A percentile compares a stretch with the other conserved stretches of the same genome.
Evolutionary conservation across 495 filamentous ascomycete species (phyloP).

Genomic region (Neurospora sp.): DNA sequence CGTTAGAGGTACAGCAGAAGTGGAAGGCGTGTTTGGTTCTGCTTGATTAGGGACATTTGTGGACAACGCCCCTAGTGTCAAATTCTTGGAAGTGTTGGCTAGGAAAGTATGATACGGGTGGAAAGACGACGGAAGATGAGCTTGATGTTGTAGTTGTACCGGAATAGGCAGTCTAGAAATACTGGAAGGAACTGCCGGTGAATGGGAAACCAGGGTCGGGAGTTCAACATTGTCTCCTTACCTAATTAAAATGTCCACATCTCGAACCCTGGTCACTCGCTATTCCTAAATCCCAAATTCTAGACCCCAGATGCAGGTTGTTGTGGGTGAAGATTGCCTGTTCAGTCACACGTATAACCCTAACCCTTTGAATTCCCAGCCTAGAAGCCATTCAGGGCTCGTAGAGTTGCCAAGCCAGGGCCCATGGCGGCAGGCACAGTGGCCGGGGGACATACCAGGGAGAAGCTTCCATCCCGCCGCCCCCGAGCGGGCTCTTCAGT

Average conservation of each 20-base stretch:
- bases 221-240: not conserved
- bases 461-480: not conserved
- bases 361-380: not conserved
- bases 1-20: conserved; percentile 32
- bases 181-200: not conserved
- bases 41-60: conserved; percentile 1
- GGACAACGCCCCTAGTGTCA: not conserved
- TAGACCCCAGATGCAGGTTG: not conserved
- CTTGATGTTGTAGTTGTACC: not conserved
- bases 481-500: not conserved
- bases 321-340: not conserved
- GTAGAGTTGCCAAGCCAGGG: not conserved
- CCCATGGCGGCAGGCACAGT: not conserved
- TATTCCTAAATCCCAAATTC: not conserved
- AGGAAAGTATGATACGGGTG: not conserved
- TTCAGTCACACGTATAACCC: not conserved
- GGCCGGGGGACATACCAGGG: not conserved
- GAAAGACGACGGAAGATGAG: not conserved
- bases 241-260: not conserved
- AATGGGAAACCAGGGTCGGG: not conserved
- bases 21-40: conserved; percentile 16
- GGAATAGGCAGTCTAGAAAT: not conserved
- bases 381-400: not conserved
- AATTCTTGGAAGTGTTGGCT: not conserved
- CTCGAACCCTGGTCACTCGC: not conserved